Base-by-base conservation (phyloP, 768 basidiomycete genomes). In the Phylloporus sp. region DNA sequence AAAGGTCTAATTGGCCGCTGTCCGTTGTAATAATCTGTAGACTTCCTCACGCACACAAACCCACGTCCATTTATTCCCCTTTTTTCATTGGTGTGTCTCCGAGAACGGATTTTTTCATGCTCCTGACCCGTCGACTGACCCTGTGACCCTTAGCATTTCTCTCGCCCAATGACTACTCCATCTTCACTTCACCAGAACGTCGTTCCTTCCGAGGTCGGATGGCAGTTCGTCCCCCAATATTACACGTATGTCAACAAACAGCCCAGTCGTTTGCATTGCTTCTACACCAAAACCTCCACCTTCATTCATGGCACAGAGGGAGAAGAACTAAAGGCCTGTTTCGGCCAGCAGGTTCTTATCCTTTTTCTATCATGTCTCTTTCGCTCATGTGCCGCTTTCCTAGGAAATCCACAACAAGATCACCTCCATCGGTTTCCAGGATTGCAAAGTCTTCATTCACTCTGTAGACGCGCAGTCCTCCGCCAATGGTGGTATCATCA, bases 191-290 rank as follows among this genome's bases (percentile, higher is more conserved):
- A 79, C 64, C 75, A 74, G 69, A 78, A 75, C 64, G 83, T 89
- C 74, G 74, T 85, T 75, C 88, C 88, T 69, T 90, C 85, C 59
- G 91, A 96, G 74, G 94, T 97, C 65, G 93, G 94, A 71, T 97
- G 93, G 92, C 93, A 97, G 72, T 97, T 97, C 74, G 93, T 96
- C 58, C 91, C 92, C 39, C 94, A 99, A 71, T 98, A 98, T 74
- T 99, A 99, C 75, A 95, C 90, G 60, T 95, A 90, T 77, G 87
- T 99, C 68, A 96, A 98, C 81, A 93, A 96, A 73, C 84, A 93
- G 53, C 95, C 95, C 62, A 76, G 88, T 71, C 88, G 92, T 69
- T 81, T 98, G 59, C 96, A 99, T 72, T 93, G 92, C 72, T 98
- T 98, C 76, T 98, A 98, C 78, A 96, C 86, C 67, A 97, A 97